A percentile compares a stretch with the other conserved stretches of the same genome.
These are phyloP conservation scores for Amborella trichopoda DNA, from an alignment of 164 flowering plant genomes.

Conservation along the genomic window DNA sequence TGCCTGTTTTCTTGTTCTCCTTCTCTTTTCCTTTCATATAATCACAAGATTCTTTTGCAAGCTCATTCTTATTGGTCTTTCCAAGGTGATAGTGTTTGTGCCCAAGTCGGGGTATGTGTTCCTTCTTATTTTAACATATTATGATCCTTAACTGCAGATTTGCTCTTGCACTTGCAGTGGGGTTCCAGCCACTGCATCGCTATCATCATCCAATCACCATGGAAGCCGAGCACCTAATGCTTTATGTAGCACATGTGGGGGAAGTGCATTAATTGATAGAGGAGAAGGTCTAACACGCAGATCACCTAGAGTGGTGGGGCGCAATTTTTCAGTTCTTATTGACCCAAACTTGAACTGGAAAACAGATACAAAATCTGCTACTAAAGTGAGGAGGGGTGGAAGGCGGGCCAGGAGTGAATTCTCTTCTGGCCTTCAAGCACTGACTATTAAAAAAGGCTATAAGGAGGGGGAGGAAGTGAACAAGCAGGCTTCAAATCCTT, in stretches of 20 bases:
- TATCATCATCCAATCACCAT: no score
- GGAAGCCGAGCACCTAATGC: conserved; percentile 7
- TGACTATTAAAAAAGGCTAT: conserved; percentile 11
- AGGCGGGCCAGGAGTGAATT: conserved; percentile 19
- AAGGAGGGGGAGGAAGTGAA: conserved; percentile 19
- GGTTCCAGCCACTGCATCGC: conserved; percentile 15
- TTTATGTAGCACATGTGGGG: conserved; percentile 21
- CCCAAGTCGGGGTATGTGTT: no score
- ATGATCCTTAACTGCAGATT: no score
- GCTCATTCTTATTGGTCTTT: no score
- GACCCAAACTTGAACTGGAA: conserved; percentile 24
- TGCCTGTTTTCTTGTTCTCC: no score
- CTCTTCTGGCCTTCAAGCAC: conserved; percentile 3
- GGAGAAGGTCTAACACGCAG: conserved; percentile 12
- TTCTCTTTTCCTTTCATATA: no score
- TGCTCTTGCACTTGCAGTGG: conserved; percentile 15
- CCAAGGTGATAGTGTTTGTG: no score
- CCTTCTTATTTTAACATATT: no score
- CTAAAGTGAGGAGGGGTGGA: conserved; percentile 17
- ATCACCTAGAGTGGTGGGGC: conserved; percentile 22
- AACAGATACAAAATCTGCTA: conserved; percentile 20
- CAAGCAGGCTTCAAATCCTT: no score
- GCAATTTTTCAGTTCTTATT: conserved; percentile 18
- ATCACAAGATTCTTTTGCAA: no score
- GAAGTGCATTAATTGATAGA: conserved; percentile 16